Base-by-base conservation (phyloP, 257 asterid species). In the Buddleja alternifolia region DNA sequence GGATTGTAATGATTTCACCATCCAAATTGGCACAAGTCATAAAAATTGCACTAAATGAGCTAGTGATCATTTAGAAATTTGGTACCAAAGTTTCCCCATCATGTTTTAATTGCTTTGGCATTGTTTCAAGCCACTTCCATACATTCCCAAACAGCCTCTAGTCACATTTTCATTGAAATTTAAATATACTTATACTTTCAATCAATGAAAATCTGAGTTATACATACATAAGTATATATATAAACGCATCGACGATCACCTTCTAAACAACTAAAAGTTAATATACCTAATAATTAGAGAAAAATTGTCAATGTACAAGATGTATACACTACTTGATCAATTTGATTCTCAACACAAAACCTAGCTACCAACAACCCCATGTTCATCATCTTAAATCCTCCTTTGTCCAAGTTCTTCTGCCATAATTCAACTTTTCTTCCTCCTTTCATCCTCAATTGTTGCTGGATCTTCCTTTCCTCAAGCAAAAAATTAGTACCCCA, bases 1-100 rank as follows among this genome's bases (percentile, higher is more conserved):
- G 77, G 42, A 63, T 73, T 69, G 83, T 71, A 82, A 82, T 82
- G 72, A 78, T 82, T 75, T 69, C 78, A 34, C 67, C 77, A 71
- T 78, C 81, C 73, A 61, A 66, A 67, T 72, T 72, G 83, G 65
- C 77, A 75, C 60, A 77, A 48, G 60, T 63, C 81, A 78, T 81
- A 67, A 29, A 75, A 61, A 64, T 64, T 72, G 81, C 81, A 78
- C 83, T 81, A 74, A 75, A 75, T 78, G 79, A 63, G 72, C 65
- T 48, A 70, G 77, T 70, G 73, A 72, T 77, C 74, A 72, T 77
- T 47, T 72, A 58, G 16, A 80, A 83, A 45, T 83, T 83, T 75
- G 84, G 73, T 67, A 75, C 73, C 73, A 65, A 73, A 67, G 37
- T 67, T 73, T 80, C 78, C 29, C 77, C 72, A 76, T 78, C 84